Evolutionary conservation across 192 early-diverging fungal species (phyloP).

Genomic region (Backusella morwellensis): DNA sequence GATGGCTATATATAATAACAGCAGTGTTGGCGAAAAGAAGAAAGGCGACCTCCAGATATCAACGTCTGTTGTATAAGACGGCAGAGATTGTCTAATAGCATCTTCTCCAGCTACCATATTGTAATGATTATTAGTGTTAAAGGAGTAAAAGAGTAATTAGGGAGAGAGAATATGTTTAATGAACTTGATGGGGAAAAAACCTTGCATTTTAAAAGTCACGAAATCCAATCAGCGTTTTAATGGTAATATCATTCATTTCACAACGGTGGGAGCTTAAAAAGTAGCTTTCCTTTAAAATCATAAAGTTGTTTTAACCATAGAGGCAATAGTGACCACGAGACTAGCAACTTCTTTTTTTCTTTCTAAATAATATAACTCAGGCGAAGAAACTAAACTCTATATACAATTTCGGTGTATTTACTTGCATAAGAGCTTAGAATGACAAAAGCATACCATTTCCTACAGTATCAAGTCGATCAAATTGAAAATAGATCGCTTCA

Average conservation of each 20-base stretch:
- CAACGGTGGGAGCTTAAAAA: background rate
- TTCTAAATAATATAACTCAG: background rate
- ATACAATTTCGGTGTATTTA: background rate
- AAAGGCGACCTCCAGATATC: slow-evolving; percentile 22
- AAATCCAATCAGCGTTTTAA: slow-evolving; percentile 2
- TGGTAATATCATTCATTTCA: background rate
- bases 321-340: background rate
- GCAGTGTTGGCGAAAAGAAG: slow-evolving; percentile 16
- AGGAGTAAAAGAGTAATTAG: slow-evolving; percentile 3
- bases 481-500: background rate
- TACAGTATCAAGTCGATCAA: background rate
- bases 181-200: background rate
- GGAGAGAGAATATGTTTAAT: background rate
- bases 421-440: background rate
- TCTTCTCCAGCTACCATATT: background rate
- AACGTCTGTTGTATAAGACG: slow-evolving; percentile 18
- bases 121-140: background rate
- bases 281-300: background rate
- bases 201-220: slow-evolving; percentile 8
- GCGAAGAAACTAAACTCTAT: background rate
- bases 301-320: background rate
- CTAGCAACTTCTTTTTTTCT: background rate
- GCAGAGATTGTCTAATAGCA: background rate
- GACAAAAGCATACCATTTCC: background rate
- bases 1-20: slow-evolving; percentile 12